These are phyloP conservation scores for Ascochyta clinopodiicola DNA, from an alignment of 2,329 filamentous ascomycete species.

Conservation along the genomic window DNA sequence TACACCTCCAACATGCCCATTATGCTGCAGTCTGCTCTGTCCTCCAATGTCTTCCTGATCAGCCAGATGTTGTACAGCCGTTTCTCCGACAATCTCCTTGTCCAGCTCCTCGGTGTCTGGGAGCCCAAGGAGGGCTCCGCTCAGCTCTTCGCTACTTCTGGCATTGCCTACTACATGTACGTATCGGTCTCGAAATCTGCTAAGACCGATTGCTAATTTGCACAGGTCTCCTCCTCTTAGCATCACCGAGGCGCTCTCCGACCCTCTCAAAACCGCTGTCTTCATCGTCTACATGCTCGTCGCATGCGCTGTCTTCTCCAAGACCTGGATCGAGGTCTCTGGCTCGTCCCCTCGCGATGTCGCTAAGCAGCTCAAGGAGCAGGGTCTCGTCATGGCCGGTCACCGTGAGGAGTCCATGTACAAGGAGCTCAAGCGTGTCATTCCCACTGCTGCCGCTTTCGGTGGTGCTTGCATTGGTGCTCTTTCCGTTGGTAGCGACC, in stretches of 20 bases:
- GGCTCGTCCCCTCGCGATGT: slow-evolving; percentile 97
- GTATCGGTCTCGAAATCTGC: slow-evolving; percentile 5
- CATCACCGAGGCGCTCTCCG: slow-evolving; percentile 95
- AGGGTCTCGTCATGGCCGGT: slow-evolving; percentile 98
- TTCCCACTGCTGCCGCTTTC: slow-evolving; percentile 96
- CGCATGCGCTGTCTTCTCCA: slow-evolving; percentile 97
- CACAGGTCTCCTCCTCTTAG: slow-evolving; percentile 82
- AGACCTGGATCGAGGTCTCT: slow-evolving; percentile 99
- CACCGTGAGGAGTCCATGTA: slow-evolving; percentile 99
- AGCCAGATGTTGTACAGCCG: slow-evolving; percentile 99
- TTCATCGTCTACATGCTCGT: slow-evolving; percentile 98
- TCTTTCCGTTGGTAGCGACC: slow-evolving; percentile 92
- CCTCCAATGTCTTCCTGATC: slow-evolving; percentile 98
- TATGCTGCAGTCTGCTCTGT: slow-evolving; percentile 98
- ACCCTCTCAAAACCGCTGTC: slow-evolving; percentile 93
- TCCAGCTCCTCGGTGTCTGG: slow-evolving; percentile 97
- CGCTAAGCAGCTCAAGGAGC: slow-evolving; percentile 99
- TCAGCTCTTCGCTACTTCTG: slow-evolving; percentile 91
- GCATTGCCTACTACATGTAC: slow-evolving; percentile 97
- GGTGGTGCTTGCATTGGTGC: slow-evolving; percentile 99
- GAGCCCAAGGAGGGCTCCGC: slow-evolving; percentile 95
- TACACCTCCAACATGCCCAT: slow-evolving; percentile 99
- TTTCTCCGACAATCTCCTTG: slow-evolving; percentile 98
- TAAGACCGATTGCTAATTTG: slow-evolving; percentile 20
- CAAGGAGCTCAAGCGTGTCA: slow-evolving; percentile 99